Evolutionary conservation across 2,329 filamentous ascomycete species (phyloP).

Genomic region (Diaporthe sp.): DNA sequence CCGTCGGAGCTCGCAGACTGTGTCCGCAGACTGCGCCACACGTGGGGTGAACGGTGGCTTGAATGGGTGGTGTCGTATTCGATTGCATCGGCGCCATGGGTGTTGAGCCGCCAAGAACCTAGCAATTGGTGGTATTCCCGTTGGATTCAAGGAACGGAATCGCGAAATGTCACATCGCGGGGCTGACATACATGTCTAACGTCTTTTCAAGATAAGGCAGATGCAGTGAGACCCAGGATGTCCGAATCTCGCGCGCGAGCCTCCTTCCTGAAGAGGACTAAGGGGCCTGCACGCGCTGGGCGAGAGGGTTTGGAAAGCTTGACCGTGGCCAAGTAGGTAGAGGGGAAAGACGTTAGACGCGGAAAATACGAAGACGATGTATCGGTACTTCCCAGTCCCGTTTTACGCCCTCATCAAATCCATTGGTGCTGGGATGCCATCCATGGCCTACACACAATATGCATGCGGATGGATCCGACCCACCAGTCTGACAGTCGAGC

Average conservation of each 20-base stretch:
- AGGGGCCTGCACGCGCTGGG: conserved; percentile 15
- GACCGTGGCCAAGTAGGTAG: background rate
- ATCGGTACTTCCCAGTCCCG: conserved; percentile 3
- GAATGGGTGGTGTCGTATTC: conserved; percentile 30
- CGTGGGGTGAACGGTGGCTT: conserved; percentile 23
- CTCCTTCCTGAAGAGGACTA: conserved; percentile 30
- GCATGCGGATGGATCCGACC: conserved; percentile 38
- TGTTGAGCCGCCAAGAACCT: conserved; percentile 5
- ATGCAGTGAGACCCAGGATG: conserved; percentile 31
- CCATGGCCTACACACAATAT: conserved; percentile 17
- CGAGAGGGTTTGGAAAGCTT: background rate
- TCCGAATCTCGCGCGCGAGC: conserved; percentile 3
- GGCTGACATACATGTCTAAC: conserved; percentile 27
- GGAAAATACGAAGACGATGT: conserved; percentile 6
- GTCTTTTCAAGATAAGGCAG: conserved; percentile 11
- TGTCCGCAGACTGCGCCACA: conserved; percentile 21
- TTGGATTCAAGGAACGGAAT: conserved; percentile 7
- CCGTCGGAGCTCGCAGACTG: conserved; percentile 1
- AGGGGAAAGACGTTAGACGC: background rate
- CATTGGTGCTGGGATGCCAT: background rate
- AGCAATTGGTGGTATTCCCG: background rate
- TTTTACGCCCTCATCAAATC: background rate
- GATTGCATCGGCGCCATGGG: conserved; percentile 16
- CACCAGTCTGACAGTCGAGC: conserved; percentile 20
- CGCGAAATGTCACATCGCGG: conserved; percentile 15